Base-by-base conservation (phyloP, 2,329 filamentous ascomycete genomes). In the Xylaria sp. region DNA sequence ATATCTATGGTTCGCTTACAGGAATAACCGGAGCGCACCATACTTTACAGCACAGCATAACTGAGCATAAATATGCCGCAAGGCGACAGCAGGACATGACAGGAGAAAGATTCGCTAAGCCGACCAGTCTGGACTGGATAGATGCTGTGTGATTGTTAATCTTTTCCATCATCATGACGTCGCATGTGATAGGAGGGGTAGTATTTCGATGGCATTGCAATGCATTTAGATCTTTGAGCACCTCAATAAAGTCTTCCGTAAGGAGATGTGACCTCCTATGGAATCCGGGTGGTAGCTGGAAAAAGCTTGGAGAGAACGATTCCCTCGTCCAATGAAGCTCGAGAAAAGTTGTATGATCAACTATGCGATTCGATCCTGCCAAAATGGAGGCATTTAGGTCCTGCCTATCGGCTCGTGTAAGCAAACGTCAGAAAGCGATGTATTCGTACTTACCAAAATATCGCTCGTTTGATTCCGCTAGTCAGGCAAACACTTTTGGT, bases 91-190 rank as follows among this genome's bases (percentile, higher is more conserved):
- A 81, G 1, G 77, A 74, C 1, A 70, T 61, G 5, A 80, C 22
- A 1, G 71, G 45, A 0, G 73, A 77, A 0, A 15, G 1, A 10
- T 68, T 70, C 4, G 67, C 64, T 2, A 81, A 66, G 7, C 55
- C 49, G 2, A 72, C 72, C 0, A 83, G 71, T 36, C 80, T 75
- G 0, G 81, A 82, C 42, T 83, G 81, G 13, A 83, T 79, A 2
- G 77, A 82, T 44, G 81, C 81, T 39, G 75, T 75, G 9, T 82
- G 81, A 38, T 80, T 80, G 44, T 83, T 75, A 27, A 83, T 76
- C 9, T 69, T 66, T 45, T 75, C 66, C 68, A 81, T 78, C 1
- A 70, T 66, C 0, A 76, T 53, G 0, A 57, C 54, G 39, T 79
- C 73, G 1, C 70, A 68, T 0, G 4, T 65, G 0, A 15, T 57